A percentile compares a stretch with the other conserved stretches of the same genome.
Conservation (phyloP, 441 rosid genomes). For the Cnidoscolus chayamansa region DNA sequence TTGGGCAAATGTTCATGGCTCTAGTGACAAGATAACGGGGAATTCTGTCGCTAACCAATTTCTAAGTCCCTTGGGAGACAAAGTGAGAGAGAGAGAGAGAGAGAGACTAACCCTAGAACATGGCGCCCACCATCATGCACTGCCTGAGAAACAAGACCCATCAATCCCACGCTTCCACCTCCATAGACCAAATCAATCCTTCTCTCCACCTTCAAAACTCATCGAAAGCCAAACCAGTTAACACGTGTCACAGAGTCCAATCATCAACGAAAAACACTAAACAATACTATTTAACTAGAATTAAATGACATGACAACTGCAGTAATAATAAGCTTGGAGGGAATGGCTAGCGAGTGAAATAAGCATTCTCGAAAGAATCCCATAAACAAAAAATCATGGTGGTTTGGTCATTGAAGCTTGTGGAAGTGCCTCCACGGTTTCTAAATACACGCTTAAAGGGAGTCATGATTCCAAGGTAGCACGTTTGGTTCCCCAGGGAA, state of each 20-base stretch:
- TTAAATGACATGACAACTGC: not conserved
- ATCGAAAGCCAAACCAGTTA: conserved; percentile 41
- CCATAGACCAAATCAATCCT: conserved; percentile 96
- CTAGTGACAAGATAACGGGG: conserved; percentile 5
- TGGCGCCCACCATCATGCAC: conserved; percentile 99
- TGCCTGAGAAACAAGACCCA: conserved; percentile 98
- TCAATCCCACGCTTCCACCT: conserved; percentile 97
- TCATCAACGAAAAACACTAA: conserved; percentile 8
- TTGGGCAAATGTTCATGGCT: conserved; percentile 31
- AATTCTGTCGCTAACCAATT: not conserved
- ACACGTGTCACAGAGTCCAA: conserved; percentile 40
- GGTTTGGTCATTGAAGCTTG: conserved; percentile 25
- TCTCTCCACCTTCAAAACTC: conserved; percentile 74
- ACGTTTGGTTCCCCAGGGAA: conserved; percentile 41
- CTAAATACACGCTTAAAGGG: conserved; percentile 39
- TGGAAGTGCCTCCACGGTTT: conserved; percentile 25
- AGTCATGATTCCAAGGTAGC: conserved; percentile 58
- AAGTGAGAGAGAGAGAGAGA: conserved; percentile 24
- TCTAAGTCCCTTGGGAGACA: not conserved
- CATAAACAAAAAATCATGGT: conserved; percentile 37
- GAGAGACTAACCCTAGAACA: conserved; percentile 82
- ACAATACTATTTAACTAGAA: not conserved
- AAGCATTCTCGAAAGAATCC: conserved; percentile 31
- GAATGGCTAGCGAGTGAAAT: conserved; percentile 21
- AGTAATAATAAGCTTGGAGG: conserved; percentile 27